Evolutionary conservation across 305 asterid species (phyloP).

Genomic region (Fraxinus sp.): DNA sequence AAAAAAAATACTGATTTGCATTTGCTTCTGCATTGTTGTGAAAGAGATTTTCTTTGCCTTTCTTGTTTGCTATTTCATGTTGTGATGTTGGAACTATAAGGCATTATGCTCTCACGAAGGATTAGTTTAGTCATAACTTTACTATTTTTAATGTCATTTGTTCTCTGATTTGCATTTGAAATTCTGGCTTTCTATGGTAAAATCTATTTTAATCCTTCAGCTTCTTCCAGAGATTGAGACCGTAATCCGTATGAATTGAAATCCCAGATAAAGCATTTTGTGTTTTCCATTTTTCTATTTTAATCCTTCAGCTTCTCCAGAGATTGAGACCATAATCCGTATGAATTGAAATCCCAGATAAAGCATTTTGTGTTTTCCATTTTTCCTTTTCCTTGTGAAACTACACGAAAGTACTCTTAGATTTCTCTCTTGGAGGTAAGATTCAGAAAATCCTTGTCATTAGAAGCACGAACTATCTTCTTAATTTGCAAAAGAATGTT

Average conservation of each 20-base stretch:
- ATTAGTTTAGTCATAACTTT: neutral
- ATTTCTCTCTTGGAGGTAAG: neutral
- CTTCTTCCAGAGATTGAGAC: constrained; percentile 14
- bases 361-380: neutral
- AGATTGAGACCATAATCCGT: neutral
- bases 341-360: neutral
- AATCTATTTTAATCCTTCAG: neutral
- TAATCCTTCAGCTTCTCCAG: neutral
- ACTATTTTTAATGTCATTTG: neutral
- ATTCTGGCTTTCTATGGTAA: neutral
- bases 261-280: neutral
- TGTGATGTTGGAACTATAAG: neutral
- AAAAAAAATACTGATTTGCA: neutral
- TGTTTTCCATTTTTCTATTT: neutral
- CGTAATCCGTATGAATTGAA: neutral
- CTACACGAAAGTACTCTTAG: neutral
- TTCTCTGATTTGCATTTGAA: neutral
- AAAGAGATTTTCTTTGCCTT: neutral
- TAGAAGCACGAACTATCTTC: neutral
- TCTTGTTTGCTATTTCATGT: constrained; percentile 7
- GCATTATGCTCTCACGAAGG: neutral
- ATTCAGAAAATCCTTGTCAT: neutral
- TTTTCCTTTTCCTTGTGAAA: neutral
- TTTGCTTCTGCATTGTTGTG: constrained; percentile 5
- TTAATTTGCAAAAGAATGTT: neutral